phyloP scores from a whole-genome alignment of 2,329 filamentous ascomycete species.

The Aspergillus piperis region DNA sequence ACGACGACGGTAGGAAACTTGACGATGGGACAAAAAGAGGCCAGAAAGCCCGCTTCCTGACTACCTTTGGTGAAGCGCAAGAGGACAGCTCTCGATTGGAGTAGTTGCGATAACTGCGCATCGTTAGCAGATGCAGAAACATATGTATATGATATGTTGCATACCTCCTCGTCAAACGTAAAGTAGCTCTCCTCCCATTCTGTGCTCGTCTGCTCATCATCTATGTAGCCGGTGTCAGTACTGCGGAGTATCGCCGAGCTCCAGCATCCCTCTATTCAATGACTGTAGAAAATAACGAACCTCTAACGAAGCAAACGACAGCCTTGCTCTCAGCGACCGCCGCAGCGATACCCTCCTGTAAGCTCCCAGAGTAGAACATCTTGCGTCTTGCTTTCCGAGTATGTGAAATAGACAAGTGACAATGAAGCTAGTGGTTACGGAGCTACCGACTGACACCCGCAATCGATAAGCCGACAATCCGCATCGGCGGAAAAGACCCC shows the following conservation, averaged over 20 bases:
- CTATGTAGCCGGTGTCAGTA: slow-evolving; percentile 44
- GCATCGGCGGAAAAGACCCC: neutral
- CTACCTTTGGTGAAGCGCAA: slow-evolving; percentile 72
- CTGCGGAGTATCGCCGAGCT: slow-evolving; percentile 12
- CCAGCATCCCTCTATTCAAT: neutral
- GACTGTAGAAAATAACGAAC: slow-evolving; percentile 48
- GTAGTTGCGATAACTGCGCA: slow-evolving; percentile 55
- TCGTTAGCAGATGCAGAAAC: slow-evolving; percentile 8
- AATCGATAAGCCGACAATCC: neutral
- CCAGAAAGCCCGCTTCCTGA: slow-evolving; percentile 77
- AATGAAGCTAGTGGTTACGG: neutral
- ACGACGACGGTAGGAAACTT: slow-evolving; percentile 77
- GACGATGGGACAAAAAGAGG: slow-evolving; percentile 78
- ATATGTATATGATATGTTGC: neutral
- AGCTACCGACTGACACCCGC: neutral
- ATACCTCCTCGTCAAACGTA: slow-evolving; percentile 54
- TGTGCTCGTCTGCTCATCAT: slow-evolving; percentile 68
- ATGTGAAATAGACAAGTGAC: neutral
- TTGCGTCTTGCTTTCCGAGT: neutral
- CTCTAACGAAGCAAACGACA: slow-evolving; percentile 81
- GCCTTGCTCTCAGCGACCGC: slow-evolving; percentile 75
- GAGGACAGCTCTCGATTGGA: slow-evolving; percentile 66
- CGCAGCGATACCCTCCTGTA: slow-evolving; percentile 77
- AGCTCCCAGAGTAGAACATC: slow-evolving; percentile 80
- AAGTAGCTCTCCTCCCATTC: slow-evolving; percentile 71